phyloP scores from a whole-genome alignment of 345 rosid genomes.

The Cardamine resedifolia region DNA sequence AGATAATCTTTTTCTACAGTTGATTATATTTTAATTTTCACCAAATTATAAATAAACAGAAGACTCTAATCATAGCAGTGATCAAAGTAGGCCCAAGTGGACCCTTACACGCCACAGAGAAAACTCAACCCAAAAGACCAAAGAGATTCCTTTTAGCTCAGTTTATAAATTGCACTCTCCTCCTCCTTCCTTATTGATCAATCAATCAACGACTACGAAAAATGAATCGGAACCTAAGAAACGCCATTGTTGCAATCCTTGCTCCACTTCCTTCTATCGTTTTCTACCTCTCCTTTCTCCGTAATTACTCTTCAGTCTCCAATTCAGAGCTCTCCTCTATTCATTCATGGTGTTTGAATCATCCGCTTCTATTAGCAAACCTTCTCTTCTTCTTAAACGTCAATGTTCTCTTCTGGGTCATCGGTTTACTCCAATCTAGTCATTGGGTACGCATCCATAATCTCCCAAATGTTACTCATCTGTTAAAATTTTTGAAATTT shows the following conservation, averaged over 20 bases:
- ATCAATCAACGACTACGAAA: background rate
- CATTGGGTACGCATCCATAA: slow-evolving; percentile 61
- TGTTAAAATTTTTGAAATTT: background rate
- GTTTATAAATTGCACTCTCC: slow-evolving; percentile 13
- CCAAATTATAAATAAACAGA: slow-evolving; percentile 22
- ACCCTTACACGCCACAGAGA: slow-evolving; percentile 19
- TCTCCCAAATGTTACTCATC: background rate
- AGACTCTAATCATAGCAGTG: slow-evolving; percentile 22
- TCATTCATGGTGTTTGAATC: slow-evolving; percentile 74
- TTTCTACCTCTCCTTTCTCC: slow-evolving; percentile 64
- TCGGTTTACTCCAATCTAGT: slow-evolving; percentile 68
- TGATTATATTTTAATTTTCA: background rate
- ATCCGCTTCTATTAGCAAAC: slow-evolving; percentile 79
- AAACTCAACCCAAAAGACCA: slow-evolving; percentile 25
- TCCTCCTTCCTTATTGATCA: background rate
- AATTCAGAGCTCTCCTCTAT: slow-evolving; percentile 38
- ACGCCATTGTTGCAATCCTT: slow-evolving; percentile 61
- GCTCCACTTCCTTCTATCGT: slow-evolving; percentile 78
- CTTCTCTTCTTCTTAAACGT: slow-evolving; percentile 88
- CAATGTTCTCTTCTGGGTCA: slow-evolving; percentile 87
- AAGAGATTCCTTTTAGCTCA: background rate
- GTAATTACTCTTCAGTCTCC: slow-evolving; percentile 26
- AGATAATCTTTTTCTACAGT: background rate
- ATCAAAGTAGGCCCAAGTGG: slow-evolving; percentile 25
- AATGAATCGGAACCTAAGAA: slow-evolving; percentile 56